A percentile compares a stretch with the other conserved stretches of the same genome.
Conservation (phyloP, 192 early-diverging fungal species). For the Entomortierella beljakovae region DNA sequence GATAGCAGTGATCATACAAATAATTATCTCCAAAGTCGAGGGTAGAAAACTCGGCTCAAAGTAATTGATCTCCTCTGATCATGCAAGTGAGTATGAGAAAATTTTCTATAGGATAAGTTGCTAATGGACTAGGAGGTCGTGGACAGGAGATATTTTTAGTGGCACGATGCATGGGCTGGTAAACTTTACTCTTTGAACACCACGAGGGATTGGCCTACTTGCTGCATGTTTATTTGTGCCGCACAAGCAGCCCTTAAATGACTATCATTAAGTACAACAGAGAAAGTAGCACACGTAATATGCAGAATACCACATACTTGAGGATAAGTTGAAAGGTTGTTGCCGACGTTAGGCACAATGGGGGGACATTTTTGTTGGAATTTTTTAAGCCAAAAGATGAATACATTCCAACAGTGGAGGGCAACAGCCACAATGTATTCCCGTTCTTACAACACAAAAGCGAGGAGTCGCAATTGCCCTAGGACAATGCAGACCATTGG, state of each 20-base stretch:
- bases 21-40: slow-evolving; percentile 72
- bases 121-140: slow-evolving; percentile 54
- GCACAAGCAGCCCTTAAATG: slow-evolving; percentile 58
- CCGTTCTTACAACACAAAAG: not conserved
- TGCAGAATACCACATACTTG: not conserved
- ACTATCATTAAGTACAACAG: slow-evolving; percentile 21
- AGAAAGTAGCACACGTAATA: not conserved
- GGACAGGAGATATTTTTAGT: slow-evolving; percentile 15
- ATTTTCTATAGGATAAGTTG: slow-evolving; percentile 80
- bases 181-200: slow-evolving; percentile 67
- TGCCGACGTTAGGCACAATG: not conserved
- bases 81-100: slow-evolving; percentile 72
- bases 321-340: not conserved
- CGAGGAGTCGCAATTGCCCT: slow-evolving; percentile 2
- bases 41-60: slow-evolving; percentile 71
- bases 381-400: no score
- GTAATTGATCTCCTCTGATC: slow-evolving; percentile 70
- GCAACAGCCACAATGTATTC: not conserved
- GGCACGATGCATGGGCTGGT: not conserved
- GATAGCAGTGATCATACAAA: slow-evolving; percentile 76
- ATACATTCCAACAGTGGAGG: not conserved
- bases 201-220: slow-evolving; percentile 79
- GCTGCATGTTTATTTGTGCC: slow-evolving; percentile 74
- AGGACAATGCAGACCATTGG: not conserved
- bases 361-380: no score